These are phyloP conservation scores for Salix caprea DNA, from an alignment of 345 rosid genomes.

Conservation along the genomic window DNA sequence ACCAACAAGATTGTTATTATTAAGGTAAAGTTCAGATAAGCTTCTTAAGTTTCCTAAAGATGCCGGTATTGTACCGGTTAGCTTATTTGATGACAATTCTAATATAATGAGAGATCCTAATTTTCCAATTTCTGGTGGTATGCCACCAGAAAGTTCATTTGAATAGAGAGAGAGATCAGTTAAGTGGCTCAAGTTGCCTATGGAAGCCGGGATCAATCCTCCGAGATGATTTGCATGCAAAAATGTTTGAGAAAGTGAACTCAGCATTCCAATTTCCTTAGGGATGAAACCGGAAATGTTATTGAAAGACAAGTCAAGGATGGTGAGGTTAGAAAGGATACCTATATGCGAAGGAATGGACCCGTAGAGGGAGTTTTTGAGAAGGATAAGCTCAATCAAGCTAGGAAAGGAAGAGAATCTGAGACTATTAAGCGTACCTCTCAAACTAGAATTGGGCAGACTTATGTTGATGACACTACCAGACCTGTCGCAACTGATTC, in stretches of 20 bases:
- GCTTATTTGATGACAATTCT: too few species aligned
- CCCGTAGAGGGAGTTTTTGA: slow-evolving; percentile 9
- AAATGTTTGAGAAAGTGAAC: too few species aligned
- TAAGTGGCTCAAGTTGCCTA: neutral
- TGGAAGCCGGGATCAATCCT: too few species aligned
- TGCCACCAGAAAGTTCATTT: neutral
- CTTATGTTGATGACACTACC: slow-evolving; percentile 10
- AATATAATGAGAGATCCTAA: neutral
- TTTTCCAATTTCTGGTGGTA: neutral
- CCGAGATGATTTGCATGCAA: too few species aligned
- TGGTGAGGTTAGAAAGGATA: slow-evolving; percentile 18
- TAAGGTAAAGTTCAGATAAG: too few species aligned
- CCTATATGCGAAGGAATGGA: slow-evolving; percentile 15
- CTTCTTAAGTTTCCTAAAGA: too few species aligned
- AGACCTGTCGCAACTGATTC: slow-evolving; percentile 7
- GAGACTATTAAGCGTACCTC: slow-evolving; percentile 14
- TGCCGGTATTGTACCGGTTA: too few species aligned
- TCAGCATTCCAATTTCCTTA: neutral
- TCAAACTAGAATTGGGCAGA: neutral
- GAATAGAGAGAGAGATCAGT: neutral
- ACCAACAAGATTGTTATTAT: too few species aligned
- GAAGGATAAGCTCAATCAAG: neutral
- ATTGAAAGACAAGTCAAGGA: slow-evolving; percentile 12
- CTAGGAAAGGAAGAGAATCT: slow-evolving; percentile 15
- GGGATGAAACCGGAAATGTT: neutral